A percentile compares a stretch with the other conserved stretches of the same genome.
phyloP scores from a whole-genome alignment of 2,329 filamentous ascomycete genomes.

The Albifimbria verrucaria region DNA sequence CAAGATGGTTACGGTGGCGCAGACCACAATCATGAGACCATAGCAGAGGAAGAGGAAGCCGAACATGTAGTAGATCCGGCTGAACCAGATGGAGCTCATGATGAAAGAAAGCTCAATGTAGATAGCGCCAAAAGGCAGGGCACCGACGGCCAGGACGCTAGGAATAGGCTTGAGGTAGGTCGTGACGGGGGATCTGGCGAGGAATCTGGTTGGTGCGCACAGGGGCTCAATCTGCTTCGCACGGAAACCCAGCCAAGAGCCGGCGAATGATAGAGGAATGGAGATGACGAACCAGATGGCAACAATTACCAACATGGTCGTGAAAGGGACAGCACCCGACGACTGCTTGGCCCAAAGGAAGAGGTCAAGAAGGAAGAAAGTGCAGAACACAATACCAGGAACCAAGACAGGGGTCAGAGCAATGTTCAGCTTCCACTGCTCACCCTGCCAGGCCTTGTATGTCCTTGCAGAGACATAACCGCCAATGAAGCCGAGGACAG shows the following conservation, averaged over 20 bases:
- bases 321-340: slow-evolving; percentile 91
- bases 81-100: slow-evolving; percentile 98
- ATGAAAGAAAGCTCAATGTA: slow-evolving; percentile 99
- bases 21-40: slow-evolving; percentile 93
- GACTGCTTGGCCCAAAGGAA: slow-evolving; percentile 94
- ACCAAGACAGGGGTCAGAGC: slow-evolving; percentile 80
- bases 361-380: slow-evolving; percentile 91
- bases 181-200: slow-evolving; percentile 82
- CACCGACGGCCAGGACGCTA: slow-evolving; percentile 86
- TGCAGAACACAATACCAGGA: slow-evolving; percentile 78
- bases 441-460: slow-evolving; percentile 94
- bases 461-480: slow-evolving; percentile 84
- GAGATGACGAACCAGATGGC: slow-evolving; percentile 97
- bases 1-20: slow-evolving; percentile 85
- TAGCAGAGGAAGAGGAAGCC: slow-evolving; percentile 98
- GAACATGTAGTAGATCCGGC: slow-evolving; percentile 99
- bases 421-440: slow-evolving; percentile 94
- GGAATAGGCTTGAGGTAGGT: slow-evolving; percentile 85
- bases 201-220: slow-evolving; percentile 98
- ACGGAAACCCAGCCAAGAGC: slow-evolving; percentile 92
- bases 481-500: slow-evolving; percentile 85
- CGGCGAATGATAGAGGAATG: slow-evolving; percentile 82
- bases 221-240: slow-evolving; percentile 69
- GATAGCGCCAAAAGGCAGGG: slow-evolving; percentile 92
- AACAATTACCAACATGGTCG: slow-evolving; percentile 92